Base-by-base conservation (phyloP, 371 early-diverging fungal genomes). In the Mucor lusitanicus region DNA sequence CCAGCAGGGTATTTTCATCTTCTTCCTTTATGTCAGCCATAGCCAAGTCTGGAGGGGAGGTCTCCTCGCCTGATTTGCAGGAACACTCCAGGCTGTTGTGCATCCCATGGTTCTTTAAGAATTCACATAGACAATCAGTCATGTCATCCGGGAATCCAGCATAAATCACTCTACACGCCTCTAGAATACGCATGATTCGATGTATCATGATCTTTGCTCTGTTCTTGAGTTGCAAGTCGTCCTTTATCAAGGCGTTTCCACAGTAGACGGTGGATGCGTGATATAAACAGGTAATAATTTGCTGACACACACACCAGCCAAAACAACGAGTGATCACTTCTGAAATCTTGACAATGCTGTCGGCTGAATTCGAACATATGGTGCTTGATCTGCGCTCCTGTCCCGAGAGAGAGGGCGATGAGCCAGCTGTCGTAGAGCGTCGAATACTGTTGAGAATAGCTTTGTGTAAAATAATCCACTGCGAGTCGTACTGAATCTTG, bases 301-400 rank as follows among this genome's bases (percentile, higher is more conserved):
- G 70, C 32, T 79, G 79, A 48, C 69, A 79, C 3, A 76, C 76
- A 40, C 79, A 79, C 79, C 79, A 79, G 2, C 69, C 74, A 61
- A 74, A 76, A 1, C 67, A 46, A 15, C 59, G 46, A 21, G 69
- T 72, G 4, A 74, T 66, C 17, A 59, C 15, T n/a, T 79, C 79
- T 6, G 70, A 70, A 50, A 65, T 54, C 3, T 67, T 64, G 4
- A 79, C 69, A 3, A 79, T 68, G 0, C 57, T 59, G 12, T 68
- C 44, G 6, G 79, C 79, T 25, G 79, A 65, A 23, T 46, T 53
- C 0, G 74, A 64, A 56, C 77, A 76, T 7, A 71, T 68, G 0
- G 55, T 48, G 32, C 63, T 70, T 0, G 69, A 74, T 39, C 53
- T 64, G 7, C 23, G 28, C 58, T 63, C 70, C 58, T 70, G 57